Evolutionary conservation across 371 early-diverging fungal genomes (phyloP).

Genomic region (Saksenaea oblongispora): DNA sequence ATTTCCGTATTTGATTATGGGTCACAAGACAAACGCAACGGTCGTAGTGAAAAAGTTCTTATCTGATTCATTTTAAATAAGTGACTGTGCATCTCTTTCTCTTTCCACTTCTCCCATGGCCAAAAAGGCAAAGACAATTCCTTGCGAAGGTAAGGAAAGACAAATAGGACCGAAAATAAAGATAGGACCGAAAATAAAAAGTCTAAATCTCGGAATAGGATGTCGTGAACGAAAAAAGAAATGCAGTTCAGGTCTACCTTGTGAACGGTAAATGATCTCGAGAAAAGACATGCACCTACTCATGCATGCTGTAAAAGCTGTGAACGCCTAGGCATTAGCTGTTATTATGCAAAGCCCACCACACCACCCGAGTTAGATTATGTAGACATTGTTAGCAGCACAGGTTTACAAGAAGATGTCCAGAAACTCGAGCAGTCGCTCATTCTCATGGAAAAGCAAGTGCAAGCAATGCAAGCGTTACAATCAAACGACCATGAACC

Average conservation of each 20-base stretch:
- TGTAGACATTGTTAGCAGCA: slow-evolving; percentile 3
- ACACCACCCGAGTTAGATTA: neutral
- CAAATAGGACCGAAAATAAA: neutral
- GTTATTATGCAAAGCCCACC: slow-evolving; percentile 17
- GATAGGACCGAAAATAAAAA: neutral
- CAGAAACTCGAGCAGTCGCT: slow-evolving; percentile 10
- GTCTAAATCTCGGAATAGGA: slow-evolving; percentile 14
- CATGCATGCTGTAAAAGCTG: slow-evolving; percentile 5
- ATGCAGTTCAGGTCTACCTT: slow-evolving; percentile 41
- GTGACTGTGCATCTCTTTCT: neutral
- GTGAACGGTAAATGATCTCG: slow-evolving; percentile 32
- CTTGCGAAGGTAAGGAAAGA: slow-evolving; percentile 37
- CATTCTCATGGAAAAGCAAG: slow-evolving; percentile 10
- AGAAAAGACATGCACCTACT: neutral
- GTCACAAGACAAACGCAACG: neutral
- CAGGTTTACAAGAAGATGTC: neutral
- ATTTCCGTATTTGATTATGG: neutral
- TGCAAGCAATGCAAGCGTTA: slow-evolving; percentile 10
- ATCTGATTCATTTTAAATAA: neutral
- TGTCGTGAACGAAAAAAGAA: slow-evolving; percentile 52
- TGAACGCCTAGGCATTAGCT: slow-evolving; percentile 12
- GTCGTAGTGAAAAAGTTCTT: neutral
- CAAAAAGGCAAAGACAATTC: slow-evolving; percentile 33
- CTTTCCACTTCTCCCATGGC: slow-evolving; percentile 5
- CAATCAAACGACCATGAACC: neutral